Evolutionary conservation across 371 early-diverging fungal species (phyloP), one percentile per base, ranked within the genome.

Genomic region (Umbelopsis sp.): DNA sequence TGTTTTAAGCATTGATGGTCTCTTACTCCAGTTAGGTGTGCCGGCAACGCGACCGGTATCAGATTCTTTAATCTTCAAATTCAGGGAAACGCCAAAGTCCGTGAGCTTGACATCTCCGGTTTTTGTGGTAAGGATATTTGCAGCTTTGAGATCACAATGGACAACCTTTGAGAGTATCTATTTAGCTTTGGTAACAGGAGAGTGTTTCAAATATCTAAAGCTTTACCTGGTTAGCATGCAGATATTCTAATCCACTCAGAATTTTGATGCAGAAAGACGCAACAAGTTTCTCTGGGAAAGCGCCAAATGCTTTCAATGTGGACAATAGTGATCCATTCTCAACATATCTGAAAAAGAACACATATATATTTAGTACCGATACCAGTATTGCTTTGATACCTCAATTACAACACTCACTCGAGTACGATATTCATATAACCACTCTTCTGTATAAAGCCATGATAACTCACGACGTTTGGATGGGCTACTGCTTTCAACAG

Each of bases 81-180:
- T 94, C n/a, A 95, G 79, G 14, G 93, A 92, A 1, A 94, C 96
- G 50, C 97, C 98, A 79, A 98, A 98, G 73, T 98, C 98, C 0
- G 97, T 94, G n/a, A 98, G 78, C 76, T 98, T 98, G 32, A 96
- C 95, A 68, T 91, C 89, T 0, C 97, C 98, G 32, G 93, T 89
- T 72, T 97, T 97, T 14, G 97, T 98, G 0, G 96, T 93, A 70
- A 97, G 75, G 63, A 98, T 95, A 75, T 98, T 98, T 75, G 95
- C 96, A 1, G 94, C 95, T 76, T 99, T 99, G 62, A 99, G 80
- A 80, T 99, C 99, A 67, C 99, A 91, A 78, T 99, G 99, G 3
- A 93, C 93, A 3, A 93, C 91, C 75, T 91, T 69, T 11, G 52
- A 18, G 1, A n/a, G 16, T 32, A 65, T 41, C 4, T 22, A n/a